These are phyloP conservation scores for Triangularia verruculosa DNA, from an alignment of 2,329 filamentous ascomycete genomes.

Conservation along the genomic window DNA sequence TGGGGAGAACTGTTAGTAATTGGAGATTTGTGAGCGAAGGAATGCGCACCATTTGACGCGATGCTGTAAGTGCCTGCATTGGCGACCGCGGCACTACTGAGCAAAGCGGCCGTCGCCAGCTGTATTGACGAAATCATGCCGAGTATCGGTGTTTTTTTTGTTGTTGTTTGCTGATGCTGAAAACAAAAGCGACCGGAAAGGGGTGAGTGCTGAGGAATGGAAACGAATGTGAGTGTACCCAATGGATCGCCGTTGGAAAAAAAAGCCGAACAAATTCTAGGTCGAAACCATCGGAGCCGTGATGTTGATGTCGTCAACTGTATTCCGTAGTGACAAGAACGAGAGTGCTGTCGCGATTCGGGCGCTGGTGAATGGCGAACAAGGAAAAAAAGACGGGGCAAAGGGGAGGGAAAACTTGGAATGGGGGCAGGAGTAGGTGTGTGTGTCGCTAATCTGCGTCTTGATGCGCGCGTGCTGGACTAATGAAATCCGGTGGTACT, in stretches of 20 bases:
- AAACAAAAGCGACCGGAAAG: conserved; percentile 23
- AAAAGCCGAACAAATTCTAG: neutral
- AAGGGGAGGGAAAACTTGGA: conserved; percentile 14
- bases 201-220: conserved; percentile 2
- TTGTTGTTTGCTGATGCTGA: neutral
- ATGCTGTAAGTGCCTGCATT: conserved; percentile 26
- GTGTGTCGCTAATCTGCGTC: conserved; percentile 1
- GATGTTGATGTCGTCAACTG: neutral
- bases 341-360: neutral
- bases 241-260: conserved; percentile 2
- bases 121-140: conserved; percentile 22
- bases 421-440: neutral
- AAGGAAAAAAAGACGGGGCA: neutral
- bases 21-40: neutral
- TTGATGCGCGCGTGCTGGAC: neutral
- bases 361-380: neutral
- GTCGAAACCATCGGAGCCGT: neutral
- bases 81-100: conserved; percentile 14
- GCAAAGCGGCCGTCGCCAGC: conserved; percentile 20
- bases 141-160: neutral
- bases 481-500: neutral
- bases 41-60: conserved; percentile 21
- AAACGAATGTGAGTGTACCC: conserved; percentile 3
- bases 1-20: conserved; percentile 10
- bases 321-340: neutral